A percentile compares a stretch with the other conserved stretches of the same genome.
phyloP scores from a whole-genome alignment of 805 yeast genomes.

The Wickerhamomyces hampshirensis region DNA sequence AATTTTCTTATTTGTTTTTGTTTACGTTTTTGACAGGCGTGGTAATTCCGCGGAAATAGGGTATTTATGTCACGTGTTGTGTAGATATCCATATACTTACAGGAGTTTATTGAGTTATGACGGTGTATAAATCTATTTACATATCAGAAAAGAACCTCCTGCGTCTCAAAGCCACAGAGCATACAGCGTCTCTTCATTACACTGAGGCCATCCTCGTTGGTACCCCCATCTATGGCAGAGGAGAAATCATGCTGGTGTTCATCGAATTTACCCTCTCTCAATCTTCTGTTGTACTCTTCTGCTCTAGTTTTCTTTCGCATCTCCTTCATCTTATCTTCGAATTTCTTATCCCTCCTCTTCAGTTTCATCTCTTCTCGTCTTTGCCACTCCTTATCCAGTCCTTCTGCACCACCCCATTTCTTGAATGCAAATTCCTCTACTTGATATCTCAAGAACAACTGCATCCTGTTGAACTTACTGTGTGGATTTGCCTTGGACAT shows the following conservation, averaged over 20 bases:
- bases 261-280: slow-evolving; percentile 54
- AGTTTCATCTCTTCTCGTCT: slow-evolving; percentile 69
- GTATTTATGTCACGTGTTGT: too few relatives aligned
- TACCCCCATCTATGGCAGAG: slow-evolving; percentile 43
- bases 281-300: slow-evolving; percentile 72
- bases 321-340: slow-evolving; percentile 70
- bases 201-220: slow-evolving; percentile 34
- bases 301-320: slow-evolving; percentile 93
- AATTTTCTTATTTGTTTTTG: too few relatives aligned
- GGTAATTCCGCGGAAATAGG: too few relatives aligned
- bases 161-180: slow-evolving; percentile 80
- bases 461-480: slow-evolving; percentile 86
- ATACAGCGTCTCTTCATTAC: slow-evolving; percentile 58
- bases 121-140: too few relatives aligned
- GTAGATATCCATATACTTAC: too few relatives aligned
- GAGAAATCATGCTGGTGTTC: slow-evolving; percentile 77
- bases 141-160: slow-evolving; percentile 52
- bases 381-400: slow-evolving; percentile 89
- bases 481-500: slow-evolving; percentile 94
- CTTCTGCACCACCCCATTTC: slow-evolving; percentile 92
- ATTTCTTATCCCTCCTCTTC: slow-evolving; percentile 71
- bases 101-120: too few relatives aligned
- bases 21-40: too few relatives aligned
- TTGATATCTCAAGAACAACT: slow-evolving; percentile 81
- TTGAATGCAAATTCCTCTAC: slow-evolving; percentile 91